Evolutionary conservation across 2,329 filamentous ascomycete genomes (phyloP).

Genomic region (Sporothrix humicola): DNA sequence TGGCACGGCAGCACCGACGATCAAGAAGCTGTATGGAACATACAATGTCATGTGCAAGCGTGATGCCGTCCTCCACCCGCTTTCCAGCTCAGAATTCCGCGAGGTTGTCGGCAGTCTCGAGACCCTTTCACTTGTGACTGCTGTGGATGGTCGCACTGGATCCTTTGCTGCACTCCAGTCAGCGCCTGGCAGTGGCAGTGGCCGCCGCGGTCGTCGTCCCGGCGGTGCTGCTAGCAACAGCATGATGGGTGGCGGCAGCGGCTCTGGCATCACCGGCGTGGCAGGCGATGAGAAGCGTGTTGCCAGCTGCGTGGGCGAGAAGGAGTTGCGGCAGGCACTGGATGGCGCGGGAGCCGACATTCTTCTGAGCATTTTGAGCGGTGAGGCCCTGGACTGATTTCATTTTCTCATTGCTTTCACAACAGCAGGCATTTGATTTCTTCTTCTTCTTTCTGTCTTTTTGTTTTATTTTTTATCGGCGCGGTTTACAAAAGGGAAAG

Average conservation of each 20-base stretch:
- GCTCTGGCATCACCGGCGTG: slow-evolving; percentile 60
- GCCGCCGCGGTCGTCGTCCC: slow-evolving; percentile 32
- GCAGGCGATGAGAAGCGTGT: slow-evolving; percentile 76
- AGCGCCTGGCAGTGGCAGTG: slow-evolving; percentile 69
- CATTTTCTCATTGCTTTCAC: not conserved
- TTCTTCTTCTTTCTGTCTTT: not conserved
- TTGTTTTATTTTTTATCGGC: not conserved
- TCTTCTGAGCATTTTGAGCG: slow-evolving; percentile 65
- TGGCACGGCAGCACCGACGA: slow-evolving; percentile 67
- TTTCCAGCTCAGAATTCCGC: slow-evolving; percentile 90
- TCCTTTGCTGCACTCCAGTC: slow-evolving; percentile 69
- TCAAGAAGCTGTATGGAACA: slow-evolving; percentile 82
- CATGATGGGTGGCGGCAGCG: slow-evolving; percentile 56
- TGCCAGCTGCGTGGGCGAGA: slow-evolving; percentile 78
- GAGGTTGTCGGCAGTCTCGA: slow-evolving; percentile 91
- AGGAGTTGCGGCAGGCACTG: slow-evolving; percentile 75
- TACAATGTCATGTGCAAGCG: slow-evolving; percentile 83
- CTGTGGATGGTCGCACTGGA: slow-evolving; percentile 71
- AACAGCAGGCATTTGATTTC: not conserved
- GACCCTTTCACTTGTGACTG: slow-evolving; percentile 79
- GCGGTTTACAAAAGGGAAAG: slow-evolving; percentile 19
- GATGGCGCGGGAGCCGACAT: slow-evolving; percentile 67
- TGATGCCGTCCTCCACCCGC: slow-evolving; percentile 86
- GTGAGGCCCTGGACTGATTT: slow-evolving; percentile 61
- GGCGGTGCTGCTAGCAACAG: slow-evolving; percentile 50